Evolutionary conservation across 495 filamentous ascomycete species (phyloP), one percentile per base, ranked within the genome.

Genomic region (Neurospora intermedia): DNA sequence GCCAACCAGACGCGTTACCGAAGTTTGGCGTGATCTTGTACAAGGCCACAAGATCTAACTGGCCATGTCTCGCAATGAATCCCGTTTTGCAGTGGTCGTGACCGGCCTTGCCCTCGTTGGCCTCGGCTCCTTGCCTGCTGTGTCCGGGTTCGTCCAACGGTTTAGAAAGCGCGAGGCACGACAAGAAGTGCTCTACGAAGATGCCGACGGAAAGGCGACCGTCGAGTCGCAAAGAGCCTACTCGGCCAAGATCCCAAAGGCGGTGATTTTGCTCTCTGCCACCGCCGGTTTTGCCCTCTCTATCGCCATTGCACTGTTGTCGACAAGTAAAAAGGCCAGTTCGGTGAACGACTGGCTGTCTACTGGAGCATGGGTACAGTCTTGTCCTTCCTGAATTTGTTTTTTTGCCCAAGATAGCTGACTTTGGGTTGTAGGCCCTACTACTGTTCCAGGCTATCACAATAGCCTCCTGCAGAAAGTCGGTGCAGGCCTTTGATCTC

Each of bases 201-300:
- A 92, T 78, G 81, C 84, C 74, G 90, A 92, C 79, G 90, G 90
- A 71, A 80, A 82, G 74, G 88, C 89, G 41, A 89, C 86, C 0
- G 81, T 84, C 62, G 85, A 89, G 74, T 86, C 88, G 6, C 75
- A 87, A 74, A 83, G 84, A 39, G 80, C 79, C 45, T 91, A 85
- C 76, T 88, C 87, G 35, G 80, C 83, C 42, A 85, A 80, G 71
- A 45, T 83, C 7, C 84, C 86, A 42, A 90, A 86, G 73, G 70
- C 79, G 31, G 23, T 82, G 16, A 78, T 89, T 69, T 71, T 87
- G 20, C 18, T 83, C 35, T 83, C 82, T 70, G 81, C 85, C 4
- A 71, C 83, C n/a, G 38, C 80, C 69, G 89, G 88, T 7, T 78
- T 85, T 43, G 76, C 77, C 6, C 31, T 84, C 16, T 88, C 87